A percentile compares a stretch with the other conserved stretches of the same genome.
Evolutionary conservation across 192 early-diverging fungal species (phyloP).

Genomic region (Coemansia sp.): DNA sequence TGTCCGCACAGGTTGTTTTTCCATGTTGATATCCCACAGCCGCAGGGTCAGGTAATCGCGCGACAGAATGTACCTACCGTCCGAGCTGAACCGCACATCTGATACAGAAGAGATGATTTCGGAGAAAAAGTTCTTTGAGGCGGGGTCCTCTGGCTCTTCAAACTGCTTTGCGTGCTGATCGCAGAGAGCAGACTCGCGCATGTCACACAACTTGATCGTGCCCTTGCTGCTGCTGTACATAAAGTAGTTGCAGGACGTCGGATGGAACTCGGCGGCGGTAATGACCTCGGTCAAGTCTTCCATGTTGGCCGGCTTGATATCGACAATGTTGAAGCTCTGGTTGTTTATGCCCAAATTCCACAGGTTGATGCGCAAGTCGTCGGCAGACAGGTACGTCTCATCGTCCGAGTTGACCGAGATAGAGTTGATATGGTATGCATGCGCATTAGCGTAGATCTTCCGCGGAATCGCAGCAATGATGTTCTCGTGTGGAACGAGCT

Average conservation of each 20-base stretch:
- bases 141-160: conserved; percentile 92
- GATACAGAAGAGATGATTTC: conserved; percentile 99
- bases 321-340: conserved; percentile 99
- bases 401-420: conserved; percentile 98
- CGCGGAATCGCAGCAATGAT: conserved; percentile 94
- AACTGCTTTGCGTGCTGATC: conserved; percentile 93
- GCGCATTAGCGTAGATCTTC: conserved; percentile 96
- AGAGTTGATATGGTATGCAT: conserved; percentile 99
- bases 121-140: conserved; percentile 98
- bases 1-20: conserved; percentile 85
- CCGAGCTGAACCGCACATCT: conserved; percentile 92
- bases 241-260: conserved; percentile 91
- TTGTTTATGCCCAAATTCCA: conserved; percentile 98
- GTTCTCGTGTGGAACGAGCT: conserved; percentile 90
- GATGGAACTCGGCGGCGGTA: conserved; percentile 98
- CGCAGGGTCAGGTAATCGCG: conserved; percentile 97
- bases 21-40: conserved; percentile 99
- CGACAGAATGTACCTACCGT: conserved; percentile 96
- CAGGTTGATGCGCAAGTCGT: conserved; percentile 97
- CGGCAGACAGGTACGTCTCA: conserved; percentile 96
- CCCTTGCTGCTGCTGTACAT: conserved; percentile 99
- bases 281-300: conserved; percentile 99
- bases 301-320: conserved; percentile 99
- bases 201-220: conserved; percentile 95
- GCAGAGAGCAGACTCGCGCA: conserved; percentile 92